phyloP scores from a whole-genome alignment of 2,329 filamentous ascomycete species.

The Ophiostoma angusticollis region DNA sequence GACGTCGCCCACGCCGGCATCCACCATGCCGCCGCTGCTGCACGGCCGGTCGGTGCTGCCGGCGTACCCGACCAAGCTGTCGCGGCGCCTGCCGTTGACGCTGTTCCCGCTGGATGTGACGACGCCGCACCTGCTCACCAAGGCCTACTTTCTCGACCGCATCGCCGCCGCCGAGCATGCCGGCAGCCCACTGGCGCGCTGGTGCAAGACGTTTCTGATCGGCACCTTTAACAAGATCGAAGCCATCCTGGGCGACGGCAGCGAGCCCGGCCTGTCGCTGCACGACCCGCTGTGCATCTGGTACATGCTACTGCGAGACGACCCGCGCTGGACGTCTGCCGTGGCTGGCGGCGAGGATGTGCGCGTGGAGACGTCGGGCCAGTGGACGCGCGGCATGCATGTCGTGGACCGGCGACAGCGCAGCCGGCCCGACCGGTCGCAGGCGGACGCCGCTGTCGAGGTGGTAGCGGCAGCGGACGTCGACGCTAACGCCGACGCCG shows the following conservation, averaged over 20 bases:
- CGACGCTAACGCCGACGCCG: conserved; percentile 16
- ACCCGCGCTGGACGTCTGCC: conserved; percentile 45
- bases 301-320: conserved; percentile 55
- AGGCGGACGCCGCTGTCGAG: neutral
- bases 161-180: conserved; percentile 42
- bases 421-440: conserved; percentile 33
- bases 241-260: conserved; percentile 43
- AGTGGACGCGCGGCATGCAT: conserved; percentile 92
- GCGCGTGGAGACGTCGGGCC: conserved; percentile 74
- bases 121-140: conserved; percentile 52
- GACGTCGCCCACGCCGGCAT: conserved; percentile 58
- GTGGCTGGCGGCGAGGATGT: conserved; percentile 61
- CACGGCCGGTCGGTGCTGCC: conserved; percentile 37
- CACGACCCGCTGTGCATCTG: conserved; percentile 71
- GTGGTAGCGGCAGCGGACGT: conserved; percentile 15
- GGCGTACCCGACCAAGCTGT: conserved; percentile 51
- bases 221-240: conserved; percentile 59
- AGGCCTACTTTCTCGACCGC: conserved; percentile 42
- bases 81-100: conserved; percentile 50
- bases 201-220: conserved; percentile 60
- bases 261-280: conserved; percentile 48
- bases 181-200: conserved; percentile 61
- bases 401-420: conserved; percentile 61
- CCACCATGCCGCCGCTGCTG: conserved; percentile 65
- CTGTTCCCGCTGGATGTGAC: conserved; percentile 72